These are phyloP conservation scores for Penicillium taxi DNA, from an alignment of 495 filamentous ascomycete genomes.

Conservation along the genomic window DNA sequence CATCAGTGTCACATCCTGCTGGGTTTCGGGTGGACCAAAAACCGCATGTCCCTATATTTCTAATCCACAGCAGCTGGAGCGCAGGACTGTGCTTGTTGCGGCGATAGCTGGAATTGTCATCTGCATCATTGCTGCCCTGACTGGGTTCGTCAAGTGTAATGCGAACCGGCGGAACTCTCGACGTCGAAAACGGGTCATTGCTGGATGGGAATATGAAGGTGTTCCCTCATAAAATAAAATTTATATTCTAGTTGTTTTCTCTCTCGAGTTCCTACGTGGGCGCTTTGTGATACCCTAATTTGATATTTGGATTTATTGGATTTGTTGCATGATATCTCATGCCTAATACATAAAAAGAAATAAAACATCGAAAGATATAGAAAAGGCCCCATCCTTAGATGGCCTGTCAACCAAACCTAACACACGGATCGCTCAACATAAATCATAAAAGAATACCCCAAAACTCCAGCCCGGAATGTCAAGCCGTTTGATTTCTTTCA, in stretches of 20 bases:
- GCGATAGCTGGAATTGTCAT: slow-evolving; percentile 53
- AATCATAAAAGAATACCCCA: slow-evolving; percentile 3
- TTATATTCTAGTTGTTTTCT: too few relatives aligned
- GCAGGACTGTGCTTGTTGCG: slow-evolving; percentile 48
- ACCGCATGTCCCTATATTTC: slow-evolving; percentile 47
- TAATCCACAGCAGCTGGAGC: slow-evolving; percentile 29
- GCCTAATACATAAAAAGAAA: slow-evolving; percentile 8
- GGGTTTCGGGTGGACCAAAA: slow-evolving; percentile 46
- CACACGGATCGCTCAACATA: too few relatives aligned
- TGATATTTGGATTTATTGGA: too few relatives aligned
- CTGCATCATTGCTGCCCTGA: slow-evolving; percentile 49
- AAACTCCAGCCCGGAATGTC: not conserved
- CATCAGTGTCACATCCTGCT: slow-evolving; percentile 47
- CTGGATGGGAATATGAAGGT: slow-evolving; percentile 61
- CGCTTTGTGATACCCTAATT: not conserved
- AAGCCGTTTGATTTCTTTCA: too few relatives aligned
- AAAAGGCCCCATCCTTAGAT: too few relatives aligned
- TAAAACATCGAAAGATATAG: too few relatives aligned
- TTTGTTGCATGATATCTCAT: too few relatives aligned
- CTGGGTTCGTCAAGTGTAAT: slow-evolving; percentile 57
- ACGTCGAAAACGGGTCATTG: slow-evolving; percentile 42
- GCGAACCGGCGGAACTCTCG: slow-evolving; percentile 47
- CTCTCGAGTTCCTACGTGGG: too few relatives aligned
- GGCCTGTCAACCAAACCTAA: too few relatives aligned
- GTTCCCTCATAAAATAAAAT: slow-evolving; percentile 46